Evolutionary conservation across 2,329 filamentous ascomycete species (phyloP).

Genomic region (Aotearoamyces nothofagi): DNA sequence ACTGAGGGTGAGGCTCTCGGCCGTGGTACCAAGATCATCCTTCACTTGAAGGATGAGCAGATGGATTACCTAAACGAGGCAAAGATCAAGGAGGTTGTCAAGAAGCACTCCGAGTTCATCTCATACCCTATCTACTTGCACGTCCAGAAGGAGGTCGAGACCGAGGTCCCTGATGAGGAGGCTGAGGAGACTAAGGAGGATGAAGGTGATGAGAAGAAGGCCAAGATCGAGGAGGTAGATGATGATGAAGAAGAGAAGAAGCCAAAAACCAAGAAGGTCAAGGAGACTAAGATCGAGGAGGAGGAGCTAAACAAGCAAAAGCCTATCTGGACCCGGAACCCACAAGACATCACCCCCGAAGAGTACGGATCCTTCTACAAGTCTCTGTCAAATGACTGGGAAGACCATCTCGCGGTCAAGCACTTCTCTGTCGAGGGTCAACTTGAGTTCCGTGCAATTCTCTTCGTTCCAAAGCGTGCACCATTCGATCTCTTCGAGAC

Average conservation of each 20-base stretch:
- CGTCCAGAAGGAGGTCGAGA: conserved; percentile 98
- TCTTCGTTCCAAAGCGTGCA: conserved; percentile 98
- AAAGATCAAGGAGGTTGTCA: conserved; percentile 99
- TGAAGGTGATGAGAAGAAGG: conserved; percentile 82
- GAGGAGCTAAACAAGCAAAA: conserved; percentile 99
- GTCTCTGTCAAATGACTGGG: conserved; percentile 99
- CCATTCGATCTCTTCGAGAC: conserved; percentile 99
- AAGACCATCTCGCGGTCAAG: conserved; percentile 98
- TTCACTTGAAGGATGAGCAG: conserved; percentile 99
- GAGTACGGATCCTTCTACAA: conserved; percentile 99
- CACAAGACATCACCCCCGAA: conserved; percentile 83
- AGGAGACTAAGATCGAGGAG: conserved; percentile 97
- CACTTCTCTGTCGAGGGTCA: conserved; percentile 99
- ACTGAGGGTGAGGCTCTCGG: conserved; percentile 82
- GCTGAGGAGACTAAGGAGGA: conserved; percentile 57
- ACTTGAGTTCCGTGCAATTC: conserved; percentile 98
- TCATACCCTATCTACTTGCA: conserved; percentile 99
- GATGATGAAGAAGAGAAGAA: conserved; percentile 81
- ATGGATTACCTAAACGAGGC: conserved; percentile 94
- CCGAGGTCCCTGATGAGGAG: conserved; percentile 93
- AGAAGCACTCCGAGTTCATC: conserved; percentile 99
- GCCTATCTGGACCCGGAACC: conserved; percentile 99
- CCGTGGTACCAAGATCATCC: conserved; percentile 94
- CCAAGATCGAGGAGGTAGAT: conserved; percentile 86
- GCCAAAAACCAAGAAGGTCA: conserved; percentile 98